Conservation (phyloP, 2,329 filamentous ascomycete species). For the Rhexocercosporidium sp. region DNA sequence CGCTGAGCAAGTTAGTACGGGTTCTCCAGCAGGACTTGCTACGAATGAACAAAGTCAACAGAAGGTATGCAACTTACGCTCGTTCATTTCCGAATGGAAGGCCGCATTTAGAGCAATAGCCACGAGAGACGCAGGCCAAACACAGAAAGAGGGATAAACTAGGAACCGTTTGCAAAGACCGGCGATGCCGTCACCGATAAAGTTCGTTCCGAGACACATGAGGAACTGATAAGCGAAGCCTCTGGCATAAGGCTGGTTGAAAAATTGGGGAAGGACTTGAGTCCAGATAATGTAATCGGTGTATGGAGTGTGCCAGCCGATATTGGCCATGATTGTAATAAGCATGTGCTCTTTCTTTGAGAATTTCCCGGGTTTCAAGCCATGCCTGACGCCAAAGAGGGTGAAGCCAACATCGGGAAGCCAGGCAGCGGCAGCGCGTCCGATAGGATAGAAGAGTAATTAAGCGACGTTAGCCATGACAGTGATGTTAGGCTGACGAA, state of each 20-base stretch:
- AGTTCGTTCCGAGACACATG: constrained; percentile 56
- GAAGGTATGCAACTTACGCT: background rate
- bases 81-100: constrained; percentile 46
- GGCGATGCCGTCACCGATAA: constrained; percentile 61
- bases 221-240: constrained; percentile 56
- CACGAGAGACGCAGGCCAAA: constrained; percentile 56
- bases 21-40: background rate
- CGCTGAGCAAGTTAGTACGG: background rate
- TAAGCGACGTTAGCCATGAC: constrained; percentile 32
- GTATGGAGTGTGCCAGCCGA: constrained; percentile 53
- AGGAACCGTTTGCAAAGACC: constrained; percentile 56
- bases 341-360: constrained; percentile 72
- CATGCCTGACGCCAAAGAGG: constrained; percentile 46
- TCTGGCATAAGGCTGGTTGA: constrained; percentile 55
- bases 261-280: constrained; percentile 55
- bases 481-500: constrained; percentile 29
- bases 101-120: constrained; percentile 54
- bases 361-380: constrained; percentile 62
- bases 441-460: constrained; percentile 47
- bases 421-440: constrained; percentile 58
- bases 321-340: constrained; percentile 65
- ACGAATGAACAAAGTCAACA: background rate
- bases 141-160: constrained; percentile 56
- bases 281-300: constrained; percentile 57
- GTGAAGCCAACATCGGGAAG: constrained; percentile 58